A percentile compares a stretch with the other conserved stretches of the same genome.
Conservation (phyloP, 2,329 filamentous ascomycete species). For the Davidsoniella neocaledoniae region DNA sequence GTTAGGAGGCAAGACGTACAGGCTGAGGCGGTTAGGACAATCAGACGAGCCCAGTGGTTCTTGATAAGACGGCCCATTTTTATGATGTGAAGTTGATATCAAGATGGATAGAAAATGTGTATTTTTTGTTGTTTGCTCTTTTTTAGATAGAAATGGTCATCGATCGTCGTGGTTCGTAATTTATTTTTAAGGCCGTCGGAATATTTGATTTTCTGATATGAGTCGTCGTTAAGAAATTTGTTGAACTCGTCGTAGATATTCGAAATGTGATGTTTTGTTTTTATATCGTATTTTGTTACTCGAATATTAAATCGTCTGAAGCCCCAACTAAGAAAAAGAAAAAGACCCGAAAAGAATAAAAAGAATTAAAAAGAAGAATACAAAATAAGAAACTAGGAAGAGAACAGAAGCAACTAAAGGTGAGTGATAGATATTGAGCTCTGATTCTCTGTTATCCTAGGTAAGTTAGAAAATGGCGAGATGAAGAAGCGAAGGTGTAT, state of each 20-base stretch:
- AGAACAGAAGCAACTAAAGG: background rate
- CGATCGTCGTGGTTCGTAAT: background rate
- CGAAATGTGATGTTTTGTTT: slow-evolving; percentile 8
- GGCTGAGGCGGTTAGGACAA: slow-evolving; percentile 67
- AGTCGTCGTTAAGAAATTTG: slow-evolving; percentile 5
- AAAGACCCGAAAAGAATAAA: background rate
- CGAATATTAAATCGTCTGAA: background rate
- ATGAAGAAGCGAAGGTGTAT: slow-evolving; percentile 9
- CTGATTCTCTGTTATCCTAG: too few species aligned
- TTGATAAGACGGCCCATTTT: slow-evolving; percentile 95
- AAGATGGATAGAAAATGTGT: background rate
- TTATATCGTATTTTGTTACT: background rate
- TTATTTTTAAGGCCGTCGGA: background rate
- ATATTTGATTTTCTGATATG: background rate
- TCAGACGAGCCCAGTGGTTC: slow-evolving; percentile 95
- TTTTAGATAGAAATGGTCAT: background rate
- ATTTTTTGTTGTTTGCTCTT: background rate
- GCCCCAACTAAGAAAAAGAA: slow-evolving; percentile 1
- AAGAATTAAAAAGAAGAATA: slow-evolving; percentile 5
- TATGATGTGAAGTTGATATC: background rate
- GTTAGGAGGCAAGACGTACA: slow-evolving; percentile 35
- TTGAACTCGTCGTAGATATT: slow-evolving; percentile 9
- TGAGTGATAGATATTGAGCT: background rate
- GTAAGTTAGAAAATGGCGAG: background rate
- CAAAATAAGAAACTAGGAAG: slow-evolving; percentile 13